Evolutionary conservation across 805 yeast genomes (phyloP), one percentile per base, ranked within the genome.

Genomic region (Ogataea chonburiensis): DNA sequence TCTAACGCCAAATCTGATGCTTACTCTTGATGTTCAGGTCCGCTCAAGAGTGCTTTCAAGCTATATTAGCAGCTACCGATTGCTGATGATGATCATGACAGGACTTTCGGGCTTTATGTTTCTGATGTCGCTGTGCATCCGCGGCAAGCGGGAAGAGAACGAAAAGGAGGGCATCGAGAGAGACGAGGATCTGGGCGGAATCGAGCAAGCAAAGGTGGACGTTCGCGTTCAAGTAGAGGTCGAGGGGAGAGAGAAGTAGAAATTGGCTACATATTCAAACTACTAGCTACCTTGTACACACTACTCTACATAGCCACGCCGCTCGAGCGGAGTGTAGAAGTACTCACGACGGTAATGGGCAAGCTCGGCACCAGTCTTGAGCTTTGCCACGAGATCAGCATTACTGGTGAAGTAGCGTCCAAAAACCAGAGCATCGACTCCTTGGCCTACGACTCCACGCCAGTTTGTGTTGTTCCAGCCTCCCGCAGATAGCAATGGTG

Each of bases 321-420:
- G 60, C 12, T 55, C 59, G 14, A 55, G 50, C 11, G 55, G 44
- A 34, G 53, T 26, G 44, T 20, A 78, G 57, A 77, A 77, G 7
- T 72, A 66, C 12, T 47, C 40, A 50, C 80, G 65, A 51, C 75
- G 65, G 49, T 75, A 77, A 20, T 56, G 45, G 40, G 61, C 63
- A 39, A 75, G 54, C 28, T 66, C 65, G 23, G 54, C 35, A 18
- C 67, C 68, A 19, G 69, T 55, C 42, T 63, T 56, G 25, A 77
- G 37, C 42, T 77, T 60, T n/a, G 58, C 48, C 13, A 67, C 70
- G 21, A 78, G 51, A 49, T 78, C 83, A 2, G 83, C 81, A 57
- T 77, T 77, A 19, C 79, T 56, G 31, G 72, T 67, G 53, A 66
- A 75, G 38, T 56, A 61, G 43, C 81, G 66, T 19, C 80, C 80